Base-by-base conservation (phyloP, 208 protist species). In the Angomonas deanei region DNA sequence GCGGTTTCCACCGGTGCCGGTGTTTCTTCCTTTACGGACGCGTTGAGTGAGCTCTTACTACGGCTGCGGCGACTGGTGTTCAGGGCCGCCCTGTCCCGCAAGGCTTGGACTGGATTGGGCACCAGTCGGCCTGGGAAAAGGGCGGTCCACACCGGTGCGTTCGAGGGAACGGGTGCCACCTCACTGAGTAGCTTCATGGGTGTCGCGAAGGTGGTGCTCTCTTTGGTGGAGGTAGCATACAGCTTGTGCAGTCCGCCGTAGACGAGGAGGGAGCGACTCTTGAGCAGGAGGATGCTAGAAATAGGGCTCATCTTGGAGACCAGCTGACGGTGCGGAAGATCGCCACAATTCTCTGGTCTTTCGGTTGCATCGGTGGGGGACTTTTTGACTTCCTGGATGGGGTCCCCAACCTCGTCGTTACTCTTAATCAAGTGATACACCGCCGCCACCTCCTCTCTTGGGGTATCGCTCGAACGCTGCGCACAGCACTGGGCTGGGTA, bases 171-270 rank as follows among this genome's bases (percentile, higher is more conserved):
- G n/a, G n/a, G n/a, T n/a, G n/a, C n/a, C n/a, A n/a, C n/a, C n/a
- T 88, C 82, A 8, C 55, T 74, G 23, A 88, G 64, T 13, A 61
- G 74, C 28, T 46, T 26, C 46, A 79, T 80, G n/a, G 74, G 52
- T 34, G 84, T 71, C 10, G 79, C 77, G 54, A 69, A 76, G 1
- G 74, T 73, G 0, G 83, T 86, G 23, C 50, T 27, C 27, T 86
- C 79, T 19, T 63, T 62, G 19, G 82, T 53, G 1, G 79, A 78
- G 6, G 79, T 78, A 13, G 69, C 55, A 52, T 68, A 74, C 23
- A 86, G 67, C 24, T 61, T 53, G 8, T 78, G 79, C 23, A 69
- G 46, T n/a, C 80, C 74, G 11, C 83, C 83, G 27, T 84, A 58
- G n/a, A 83, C 70, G 42, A 90, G 67, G n/a, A 86, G 8, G 1